Base-by-base conservation (phyloP, 1,284 basidiomycete genomes). In the Xanthoconium separans region DNA sequence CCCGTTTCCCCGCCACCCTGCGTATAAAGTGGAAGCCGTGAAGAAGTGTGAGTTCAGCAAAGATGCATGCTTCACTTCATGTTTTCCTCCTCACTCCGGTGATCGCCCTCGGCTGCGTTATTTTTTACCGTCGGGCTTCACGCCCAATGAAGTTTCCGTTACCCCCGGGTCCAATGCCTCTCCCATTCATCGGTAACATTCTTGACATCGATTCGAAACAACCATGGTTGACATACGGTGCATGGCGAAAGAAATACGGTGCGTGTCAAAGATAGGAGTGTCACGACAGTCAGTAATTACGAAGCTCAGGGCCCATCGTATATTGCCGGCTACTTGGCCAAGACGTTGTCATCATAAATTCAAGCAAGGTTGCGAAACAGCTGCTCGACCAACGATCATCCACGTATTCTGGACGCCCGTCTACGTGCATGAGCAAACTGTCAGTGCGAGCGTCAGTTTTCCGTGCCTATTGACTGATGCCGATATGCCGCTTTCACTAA, bases 191-290 rank as follows among this genome's bases (percentile, higher is more conserved):
- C 33, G 72, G 72, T 13, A 81, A 81, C 64, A 56, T 77, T 30
- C 58, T 76, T 22, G 75, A 80, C 42, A 73, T 81, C 63, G 73
- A 80, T 2, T 61, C 67, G 1, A 56, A 69, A 45, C 68, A 69
- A 39, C 75, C 76, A 18, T 82, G 78, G 78, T 56, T 66, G 44
- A 66, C 62, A 16, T 66, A 71, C 24, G 57, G 65, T 29, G 9
- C 10, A 24, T 66, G 65, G 65, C 53, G 27, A 27, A 27, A 27
- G 27, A 27, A 27, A 27, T 27, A 27, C 27, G 27, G 27, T 27
- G 27, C 27, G 27, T 27, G 22, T 22, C 22, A 22, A 22, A 22
- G 22, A 22, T 4, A 22, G 22, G 22, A 22, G 22, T 22, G 22
- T 22, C 22, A 22, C 22, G 22, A 22, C 22, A 22, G 22, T 22